Percentiles rank a stretch among this genome's conserved stretches.
Evolutionary conservation across 306 rosid genomes (phyloP).

Genomic region (Medicago ruthenica): DNA sequence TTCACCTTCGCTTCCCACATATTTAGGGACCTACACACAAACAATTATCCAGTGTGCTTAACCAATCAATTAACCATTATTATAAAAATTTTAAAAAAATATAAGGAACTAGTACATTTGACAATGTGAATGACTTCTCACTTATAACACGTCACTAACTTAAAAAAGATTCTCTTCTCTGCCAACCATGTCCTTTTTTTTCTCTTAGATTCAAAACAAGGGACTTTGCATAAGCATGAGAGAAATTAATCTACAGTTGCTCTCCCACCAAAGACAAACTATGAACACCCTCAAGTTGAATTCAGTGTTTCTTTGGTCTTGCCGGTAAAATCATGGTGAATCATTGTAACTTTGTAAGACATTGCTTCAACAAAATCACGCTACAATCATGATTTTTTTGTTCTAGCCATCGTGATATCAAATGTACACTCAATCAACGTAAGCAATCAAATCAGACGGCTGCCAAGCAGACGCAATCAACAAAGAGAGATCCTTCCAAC

Average conservation of each 20-base stretch:
- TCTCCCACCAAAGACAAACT: neutral
- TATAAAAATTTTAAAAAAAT: constrained; percentile 13
- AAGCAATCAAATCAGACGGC: constrained; percentile 61
- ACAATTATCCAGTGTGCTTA: neutral
- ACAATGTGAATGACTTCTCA: constrained; percentile 43
- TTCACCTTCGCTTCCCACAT: constrained; percentile 8
- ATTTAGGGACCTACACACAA: constrained; percentile 35
- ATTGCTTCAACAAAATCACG: no score
- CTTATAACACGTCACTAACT: constrained; percentile 30
- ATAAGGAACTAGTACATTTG: constrained; percentile 29
- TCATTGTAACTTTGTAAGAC: no score
- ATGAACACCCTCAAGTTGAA: neutral
- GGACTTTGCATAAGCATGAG: constrained; percentile 8
- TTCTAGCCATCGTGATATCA: no score
- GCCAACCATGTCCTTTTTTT: constrained; percentile 30
- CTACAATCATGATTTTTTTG: no score
- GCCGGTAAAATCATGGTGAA: no score
- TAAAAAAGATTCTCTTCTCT: constrained; percentile 39
- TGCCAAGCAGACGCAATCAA: constrained; percentile 99
- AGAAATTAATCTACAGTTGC: neutral
- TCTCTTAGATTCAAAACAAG: neutral
- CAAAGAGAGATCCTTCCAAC: constrained; percentile 93
- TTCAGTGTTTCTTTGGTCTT: no score
- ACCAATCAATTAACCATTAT: constrained; percentile 40
- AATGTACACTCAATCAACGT: neutral